Conservation (phyloP, 176 grass and related monocot genomes). For the Cenchrus americanus region DNA sequence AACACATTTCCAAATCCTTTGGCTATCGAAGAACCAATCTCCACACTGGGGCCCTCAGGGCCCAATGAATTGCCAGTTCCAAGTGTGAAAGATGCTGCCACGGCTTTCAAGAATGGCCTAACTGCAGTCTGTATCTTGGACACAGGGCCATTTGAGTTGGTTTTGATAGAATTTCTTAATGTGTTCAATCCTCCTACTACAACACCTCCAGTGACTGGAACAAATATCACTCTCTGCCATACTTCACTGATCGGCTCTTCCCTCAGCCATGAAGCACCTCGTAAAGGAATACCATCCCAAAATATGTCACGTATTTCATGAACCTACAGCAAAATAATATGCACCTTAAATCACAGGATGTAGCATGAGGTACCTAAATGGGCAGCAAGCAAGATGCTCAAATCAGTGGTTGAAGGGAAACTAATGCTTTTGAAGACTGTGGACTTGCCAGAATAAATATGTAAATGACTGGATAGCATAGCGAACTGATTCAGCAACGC, state of each 20-base stretch:
- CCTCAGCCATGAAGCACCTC: constrained; percentile 80
- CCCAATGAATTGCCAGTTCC: constrained; percentile 95
- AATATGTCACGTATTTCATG: constrained; percentile 85
- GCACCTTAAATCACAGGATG: constrained; percentile 19
- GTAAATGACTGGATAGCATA: neutral
- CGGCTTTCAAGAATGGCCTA: constrained; percentile 74
- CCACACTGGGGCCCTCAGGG: constrained; percentile 92
- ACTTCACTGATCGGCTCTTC: constrained; percentile 69
- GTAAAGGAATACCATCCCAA: constrained; percentile 78
- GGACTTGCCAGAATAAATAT: neutral
- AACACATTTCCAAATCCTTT: constrained; percentile 85
- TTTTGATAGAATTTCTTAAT: constrained; percentile 55
- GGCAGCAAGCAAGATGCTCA: neutral
- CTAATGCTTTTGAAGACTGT: neutral
- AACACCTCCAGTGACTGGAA: constrained; percentile 71
- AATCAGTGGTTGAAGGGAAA: neutral
- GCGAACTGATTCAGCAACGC: neutral
- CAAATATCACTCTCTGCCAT: constrained; percentile 83
- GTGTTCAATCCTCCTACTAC: constrained; percentile 76
- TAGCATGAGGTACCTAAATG: constrained; percentile 20
- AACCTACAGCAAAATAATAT: constrained; percentile 52
- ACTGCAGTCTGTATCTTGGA: constrained; percentile 55
- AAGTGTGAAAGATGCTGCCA: constrained; percentile 84
- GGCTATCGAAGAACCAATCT: constrained; percentile 90
- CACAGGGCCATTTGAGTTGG: constrained; percentile 34